Conservation (phyloP, 164 flowering plant species). For the Stephania cephalantha region DNA sequence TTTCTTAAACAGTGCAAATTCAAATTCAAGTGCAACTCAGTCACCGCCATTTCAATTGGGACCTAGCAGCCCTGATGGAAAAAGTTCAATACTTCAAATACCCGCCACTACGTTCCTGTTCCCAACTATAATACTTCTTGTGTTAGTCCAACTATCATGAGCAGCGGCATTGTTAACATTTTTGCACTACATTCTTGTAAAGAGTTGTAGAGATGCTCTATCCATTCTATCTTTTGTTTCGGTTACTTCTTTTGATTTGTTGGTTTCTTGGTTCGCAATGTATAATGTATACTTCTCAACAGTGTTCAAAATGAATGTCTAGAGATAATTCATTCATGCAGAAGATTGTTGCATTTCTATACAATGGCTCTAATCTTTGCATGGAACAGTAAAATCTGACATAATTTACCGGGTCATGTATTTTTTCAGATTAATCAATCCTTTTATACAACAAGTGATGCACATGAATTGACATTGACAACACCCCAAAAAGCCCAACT, state of each 20-base stretch:
- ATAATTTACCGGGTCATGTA: no score
- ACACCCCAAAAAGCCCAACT: no score
- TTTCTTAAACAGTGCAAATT: slow-evolving; percentile 31
- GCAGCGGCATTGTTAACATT: background rate
- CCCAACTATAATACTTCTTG: slow-evolving; percentile 9
- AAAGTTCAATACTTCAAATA: slow-evolving; percentile 18
- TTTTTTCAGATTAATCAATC: no score
- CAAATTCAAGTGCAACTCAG: slow-evolving; percentile 21
- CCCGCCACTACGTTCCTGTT: slow-evolving; percentile 14
- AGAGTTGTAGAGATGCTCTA: slow-evolving; percentile 9
- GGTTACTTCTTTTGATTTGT: background rate
- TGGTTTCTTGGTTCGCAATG: no score
- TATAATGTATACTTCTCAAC: no score
- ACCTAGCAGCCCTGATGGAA: slow-evolving; percentile 30
- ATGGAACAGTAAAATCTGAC: no score
- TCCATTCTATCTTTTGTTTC: background rate
- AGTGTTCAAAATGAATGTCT: no score
- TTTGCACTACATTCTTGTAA: slow-evolving; percentile 16
- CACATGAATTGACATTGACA: no score
- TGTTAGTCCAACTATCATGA: slow-evolving; percentile 13
- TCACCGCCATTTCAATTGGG: slow-evolving; percentile 31
- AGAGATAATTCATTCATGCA: no score
- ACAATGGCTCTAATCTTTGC: no score
- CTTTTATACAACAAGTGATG: no score
- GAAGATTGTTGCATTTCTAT: no score